Evolutionary conservation across 2,329 filamentous ascomycete genomes (phyloP).

Genomic region (Pleomassaria siparia): DNA sequence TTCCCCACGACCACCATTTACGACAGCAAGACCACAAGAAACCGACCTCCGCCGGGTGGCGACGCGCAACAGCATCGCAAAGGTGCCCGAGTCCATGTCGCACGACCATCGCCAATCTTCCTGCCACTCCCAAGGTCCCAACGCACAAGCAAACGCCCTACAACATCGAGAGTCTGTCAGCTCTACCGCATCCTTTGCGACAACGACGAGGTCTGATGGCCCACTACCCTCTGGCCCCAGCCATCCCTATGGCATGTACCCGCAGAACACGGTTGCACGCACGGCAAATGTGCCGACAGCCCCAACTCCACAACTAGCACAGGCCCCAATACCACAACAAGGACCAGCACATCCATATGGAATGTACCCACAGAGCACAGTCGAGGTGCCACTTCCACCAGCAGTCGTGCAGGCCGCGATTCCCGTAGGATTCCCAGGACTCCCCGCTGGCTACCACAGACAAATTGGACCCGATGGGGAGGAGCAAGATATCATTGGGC

Average conservation of each 20-base stretch:
- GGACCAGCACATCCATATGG: constrained; percentile 82
- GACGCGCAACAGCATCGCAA: constrained; percentile 42
- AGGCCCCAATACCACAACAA: constrained; percentile 60
- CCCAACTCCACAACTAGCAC: constrained; percentile 63
- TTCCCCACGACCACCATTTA: constrained; percentile 24
- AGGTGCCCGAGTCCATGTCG: constrained; percentile 24
- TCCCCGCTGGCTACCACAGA: constrained; percentile 67
- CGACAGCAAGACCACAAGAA: constrained; percentile 22
- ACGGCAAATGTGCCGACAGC: constrained; percentile 70
- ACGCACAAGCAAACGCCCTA: constrained; percentile 32
- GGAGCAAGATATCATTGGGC: constrained; percentile 84
- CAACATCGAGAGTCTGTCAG: constrained; percentile 41
- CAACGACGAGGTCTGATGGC: constrained; percentile 54
- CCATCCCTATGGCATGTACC: constrained; percentile 83
- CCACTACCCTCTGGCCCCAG: constrained; percentile 76
- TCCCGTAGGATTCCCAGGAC: constrained; percentile 74
- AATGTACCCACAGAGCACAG: constrained; percentile 81
- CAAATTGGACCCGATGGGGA: constrained; percentile 78
- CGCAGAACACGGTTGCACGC: constrained; percentile 61
- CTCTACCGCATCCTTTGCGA: constrained; percentile 46
- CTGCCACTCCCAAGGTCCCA: constrained; percentile 23
- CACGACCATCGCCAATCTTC: constrained; percentile 24
- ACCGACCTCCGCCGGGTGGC: constrained; percentile 33
- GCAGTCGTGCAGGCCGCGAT: constrained; percentile 50
- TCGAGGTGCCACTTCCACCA: constrained; percentile 50